A percentile compares a stretch with the other conserved stretches of the same genome.
These are phyloP conservation scores for Phytophthora sansomeana DNA, from an alignment of 352 stramenopile genomes.

Conservation along the genomic window DNA sequence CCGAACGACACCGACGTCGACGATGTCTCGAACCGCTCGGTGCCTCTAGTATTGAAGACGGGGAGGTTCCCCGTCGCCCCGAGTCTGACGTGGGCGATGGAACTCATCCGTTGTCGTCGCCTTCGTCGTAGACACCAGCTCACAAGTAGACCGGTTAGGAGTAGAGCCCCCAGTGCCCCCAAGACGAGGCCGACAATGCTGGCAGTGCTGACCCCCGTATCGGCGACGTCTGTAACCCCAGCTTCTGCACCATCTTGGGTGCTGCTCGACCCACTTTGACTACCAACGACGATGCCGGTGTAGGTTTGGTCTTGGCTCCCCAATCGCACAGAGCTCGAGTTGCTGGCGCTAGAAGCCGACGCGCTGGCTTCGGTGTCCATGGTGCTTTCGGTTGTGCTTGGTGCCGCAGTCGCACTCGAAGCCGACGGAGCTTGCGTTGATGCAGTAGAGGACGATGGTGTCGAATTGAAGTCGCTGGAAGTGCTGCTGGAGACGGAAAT, in stretches of 20 bases:
- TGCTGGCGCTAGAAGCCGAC: conserved; percentile 1
- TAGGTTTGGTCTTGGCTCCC: conserved; percentile 10
- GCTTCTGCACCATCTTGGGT: conserved; percentile 10
- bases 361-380: neutral
- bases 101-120: conserved; percentile 14
- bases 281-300: neutral
- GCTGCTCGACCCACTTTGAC: conserved; percentile 12
- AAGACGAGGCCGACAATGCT: conserved; percentile 24
- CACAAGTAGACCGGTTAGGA: conserved; percentile 20
- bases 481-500: conserved; percentile 2
- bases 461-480: neutral
- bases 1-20: conserved; percentile 26
- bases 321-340: conserved; percentile 3
- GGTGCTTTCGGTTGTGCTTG: conserved; percentile 1
- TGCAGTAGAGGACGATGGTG: neutral
- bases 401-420: neutral
- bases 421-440: neutral
- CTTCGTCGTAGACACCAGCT: conserved; percentile 19
- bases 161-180: conserved; percentile 7
- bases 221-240: conserved; percentile 1
- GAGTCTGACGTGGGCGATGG: conserved; percentile 17
- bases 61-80: conserved; percentile 26
- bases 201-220: conserved; percentile 3
- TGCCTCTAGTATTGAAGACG: conserved; percentile 34
- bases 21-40: conserved; percentile 37